Evolutionary conservation across 2,329 filamentous ascomycete species (phyloP), one percentile per base, ranked within the genome.

Genomic region (Xylaria sp.): DNA sequence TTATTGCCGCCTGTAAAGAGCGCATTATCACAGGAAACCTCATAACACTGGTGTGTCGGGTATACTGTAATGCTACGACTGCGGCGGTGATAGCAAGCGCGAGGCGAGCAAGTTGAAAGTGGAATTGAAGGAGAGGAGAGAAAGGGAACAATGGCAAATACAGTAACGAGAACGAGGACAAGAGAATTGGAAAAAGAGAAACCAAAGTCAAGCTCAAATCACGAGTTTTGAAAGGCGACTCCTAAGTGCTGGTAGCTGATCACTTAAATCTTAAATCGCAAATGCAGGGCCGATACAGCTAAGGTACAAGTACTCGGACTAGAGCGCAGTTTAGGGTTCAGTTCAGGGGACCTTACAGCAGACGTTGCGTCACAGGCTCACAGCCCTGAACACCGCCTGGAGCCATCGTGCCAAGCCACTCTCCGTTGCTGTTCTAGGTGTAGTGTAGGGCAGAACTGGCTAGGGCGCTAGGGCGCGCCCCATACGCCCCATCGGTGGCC

Each of bases 21-120:
- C 61, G 67, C 68, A 73, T 73, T 29, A 27, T 71, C 21, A 43
- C 62, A 41, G 43, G 47, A 23, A 41, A 29, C 27, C 31, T 37
- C 35, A 46, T 43, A 46, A 8, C 21, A 21, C 44, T 44, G 53
- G 25, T 5, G n/a, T 10, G 44, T 29, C 31, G 56, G 47, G 21
- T 41, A 38, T 23, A 33, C 13, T 13, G 47, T 15, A 19, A 51
- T 8, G 33, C 10, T 21, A 17, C 31, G 47, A 15, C 47, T 25
- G 27, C n/a, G 21, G 15, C 15, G 29, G 21, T 19, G 13, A 27
- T n/a, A 27, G 4, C 8, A 21, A 43, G 25, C 13, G 3, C 4
- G 29, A 33, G 11, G 35, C 3, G 10, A 17, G 38, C 3, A 19
- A 4, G 4, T n/a, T n/a, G 17, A 33, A 59, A 54, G 38, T n/a